Conservation (phyloP, 306 rosid genomes). For the Erythrophleum fordii region DNA sequence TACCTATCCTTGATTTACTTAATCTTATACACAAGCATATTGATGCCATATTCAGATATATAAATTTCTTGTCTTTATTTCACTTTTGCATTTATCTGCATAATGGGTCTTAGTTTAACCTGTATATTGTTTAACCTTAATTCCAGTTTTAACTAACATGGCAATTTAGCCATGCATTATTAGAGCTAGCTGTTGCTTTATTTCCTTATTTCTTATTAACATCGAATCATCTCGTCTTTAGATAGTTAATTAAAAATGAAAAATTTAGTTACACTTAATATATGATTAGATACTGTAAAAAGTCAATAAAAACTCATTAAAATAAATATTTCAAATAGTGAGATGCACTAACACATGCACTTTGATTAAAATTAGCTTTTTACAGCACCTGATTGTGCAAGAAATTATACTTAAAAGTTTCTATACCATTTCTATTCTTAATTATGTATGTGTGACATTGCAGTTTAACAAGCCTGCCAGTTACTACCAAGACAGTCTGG, state of each 20-base stretch:
- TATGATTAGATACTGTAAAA: no score
- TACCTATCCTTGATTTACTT: no score
- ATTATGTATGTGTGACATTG: constrained; percentile 9
- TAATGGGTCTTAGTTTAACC: not conserved
- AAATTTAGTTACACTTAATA: no score
- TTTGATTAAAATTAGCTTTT: no score
- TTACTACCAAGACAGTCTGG: constrained; percentile 31
- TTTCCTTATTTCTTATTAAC: not conserved
- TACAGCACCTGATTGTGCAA: no score
- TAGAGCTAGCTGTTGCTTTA: not conserved
- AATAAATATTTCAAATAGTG: no score
- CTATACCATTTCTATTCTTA: not conserved
- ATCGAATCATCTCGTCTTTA: not conserved
- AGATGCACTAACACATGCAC: no score
- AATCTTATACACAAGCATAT: not conserved
- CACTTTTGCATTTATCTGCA: not conserved
- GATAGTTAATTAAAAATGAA: no score
- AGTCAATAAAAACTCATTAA: no score
- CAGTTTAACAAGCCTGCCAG: not conserved
- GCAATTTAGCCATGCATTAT: not conserved
- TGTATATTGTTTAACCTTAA: not conserved
- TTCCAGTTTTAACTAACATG: not conserved
- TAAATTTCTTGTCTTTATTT: not conserved
- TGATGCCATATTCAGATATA: not conserved
- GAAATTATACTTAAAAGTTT: not conserved